These are phyloP conservation scores for Coix lacrymajobi DNA, from an alignment of 176 grass and related monocot species.

Conservation along the genomic window DNA sequence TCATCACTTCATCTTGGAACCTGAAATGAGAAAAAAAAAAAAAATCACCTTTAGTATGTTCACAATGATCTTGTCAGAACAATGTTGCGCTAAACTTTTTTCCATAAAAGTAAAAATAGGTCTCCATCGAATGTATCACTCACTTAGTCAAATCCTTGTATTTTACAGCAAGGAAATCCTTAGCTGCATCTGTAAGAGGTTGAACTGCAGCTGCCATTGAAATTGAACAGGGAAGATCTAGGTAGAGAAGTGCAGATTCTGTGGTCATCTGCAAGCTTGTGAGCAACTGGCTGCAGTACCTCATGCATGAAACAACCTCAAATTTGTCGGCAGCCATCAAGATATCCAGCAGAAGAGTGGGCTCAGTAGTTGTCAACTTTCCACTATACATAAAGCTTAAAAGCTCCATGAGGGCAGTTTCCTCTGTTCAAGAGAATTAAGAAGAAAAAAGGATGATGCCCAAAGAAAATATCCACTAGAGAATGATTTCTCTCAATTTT, in stretches of 20 bases:
- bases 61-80: not conserved
- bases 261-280: slow-evolving; percentile 72
- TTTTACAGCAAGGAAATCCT: slow-evolving; percentile 57
- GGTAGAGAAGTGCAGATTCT: slow-evolving; percentile 80
- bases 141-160: slow-evolving; percentile 69
- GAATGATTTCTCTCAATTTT: not conserved
- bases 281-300: slow-evolving; percentile 82
- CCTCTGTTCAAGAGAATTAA: slow-evolving; percentile 61
- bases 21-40: slow-evolving; percentile 33
- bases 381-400: slow-evolving; percentile 87
- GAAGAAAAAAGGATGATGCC: not conserved
- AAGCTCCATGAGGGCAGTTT: slow-evolving; percentile 81
- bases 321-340: slow-evolving; percentile 94
- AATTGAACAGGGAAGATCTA: slow-evolving; percentile 77
- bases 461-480: not conserved
- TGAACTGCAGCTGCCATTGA: slow-evolving; percentile 63
- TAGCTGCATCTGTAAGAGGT: slow-evolving; percentile 53
- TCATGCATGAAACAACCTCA: slow-evolving; percentile 94
- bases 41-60: not conserved
- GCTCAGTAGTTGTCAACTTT: slow-evolving; percentile 62
- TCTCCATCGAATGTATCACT: not conserved
- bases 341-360: slow-evolving; percentile 65
- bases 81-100: not conserved
- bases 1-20: slow-evolving; percentile 72
- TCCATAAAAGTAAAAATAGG: not conserved